A percentile compares a stretch with the other conserved stretches of the same genome.
phyloP scores from a whole-genome alignment of 2,329 filamentous ascomycete genomes.

The Colletotrichum sp. region DNA sequence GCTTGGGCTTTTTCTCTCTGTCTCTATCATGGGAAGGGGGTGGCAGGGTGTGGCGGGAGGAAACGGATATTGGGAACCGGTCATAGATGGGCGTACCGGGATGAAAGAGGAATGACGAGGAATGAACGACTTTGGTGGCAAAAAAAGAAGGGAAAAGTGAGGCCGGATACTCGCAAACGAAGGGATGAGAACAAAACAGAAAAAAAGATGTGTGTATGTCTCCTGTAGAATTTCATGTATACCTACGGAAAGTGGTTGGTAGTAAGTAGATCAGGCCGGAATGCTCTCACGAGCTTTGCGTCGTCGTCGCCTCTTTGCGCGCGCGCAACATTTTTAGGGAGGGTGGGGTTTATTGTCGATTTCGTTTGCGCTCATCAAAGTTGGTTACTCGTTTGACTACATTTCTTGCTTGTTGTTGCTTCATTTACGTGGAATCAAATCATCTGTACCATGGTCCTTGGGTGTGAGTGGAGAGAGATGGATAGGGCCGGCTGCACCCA shows the following conservation, averaged over 20 bases:
- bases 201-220: background rate
- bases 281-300: slow-evolving; percentile 27
- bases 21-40: background rate
- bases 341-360: background rate
- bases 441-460: background rate
- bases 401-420: background rate
- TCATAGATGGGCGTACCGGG: slow-evolving; percentile 12
- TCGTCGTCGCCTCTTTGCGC: background rate
- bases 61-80: background rate
- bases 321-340: background rate
- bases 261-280: slow-evolving; percentile 21
- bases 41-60: background rate
- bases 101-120: background rate
- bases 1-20: background rate
- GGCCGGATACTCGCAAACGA: slow-evolving; percentile 18
- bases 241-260: background rate
- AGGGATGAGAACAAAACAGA: slow-evolving; percentile 8
- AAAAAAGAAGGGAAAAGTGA: background rate
- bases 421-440: background rate
- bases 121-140: background rate
- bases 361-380: background rate
- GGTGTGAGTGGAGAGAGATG: background rate
- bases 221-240: slow-evolving; percentile 19
- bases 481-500: background rate
- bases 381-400: background rate